Conservation (phyloP, 140 eudicot genomes). For the Ambrosia hybrid region DNA sequence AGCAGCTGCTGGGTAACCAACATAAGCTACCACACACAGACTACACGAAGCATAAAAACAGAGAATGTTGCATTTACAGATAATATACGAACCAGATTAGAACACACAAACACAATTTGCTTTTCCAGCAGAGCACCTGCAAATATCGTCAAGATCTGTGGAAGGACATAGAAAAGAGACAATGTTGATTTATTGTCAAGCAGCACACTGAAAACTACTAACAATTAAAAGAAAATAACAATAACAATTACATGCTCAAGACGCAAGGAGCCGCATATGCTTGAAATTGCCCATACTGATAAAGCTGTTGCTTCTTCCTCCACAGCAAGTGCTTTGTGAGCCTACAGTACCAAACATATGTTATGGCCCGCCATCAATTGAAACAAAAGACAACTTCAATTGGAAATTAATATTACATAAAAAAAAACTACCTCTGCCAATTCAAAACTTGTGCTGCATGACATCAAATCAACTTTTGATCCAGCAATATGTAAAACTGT, state of each 20-base stretch:
- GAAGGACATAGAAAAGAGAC: constrained; percentile 21
- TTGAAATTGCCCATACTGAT: constrained; percentile 85
- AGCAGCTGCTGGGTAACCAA: neutral
- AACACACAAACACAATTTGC: constrained; percentile 81
- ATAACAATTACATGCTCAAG: constrained; percentile 77
- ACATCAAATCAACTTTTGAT: constrained; percentile 72
- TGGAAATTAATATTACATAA: neutral
- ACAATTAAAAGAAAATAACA: neutral
- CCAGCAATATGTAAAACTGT: constrained; percentile 67
- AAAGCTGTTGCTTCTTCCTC: constrained; percentile 94
- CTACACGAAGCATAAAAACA: constrained; percentile 9
- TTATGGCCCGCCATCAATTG: constrained; percentile 10
- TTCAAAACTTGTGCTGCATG: constrained; percentile 83
- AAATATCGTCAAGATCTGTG: constrained; percentile 81
- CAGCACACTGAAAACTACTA: constrained; percentile 5
- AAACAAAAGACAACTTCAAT: neutral
- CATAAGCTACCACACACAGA: neutral
- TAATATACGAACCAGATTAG: constrained; percentile 73
- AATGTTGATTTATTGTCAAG: constrained; percentile 1
- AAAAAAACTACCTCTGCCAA: constrained; percentile 64
- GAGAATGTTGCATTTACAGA: constrained; percentile 10
- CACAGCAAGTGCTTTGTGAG: constrained; percentile 67
- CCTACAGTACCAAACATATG: constrained; percentile 41
- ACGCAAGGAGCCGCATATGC: constrained; percentile 90
- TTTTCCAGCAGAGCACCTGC: constrained; percentile 96